Percentiles rank a stretch among this genome's conserved stretches.
Conservation (phyloP, 2,329 filamentous ascomycete species). For the Coniella lustricola region DNA sequence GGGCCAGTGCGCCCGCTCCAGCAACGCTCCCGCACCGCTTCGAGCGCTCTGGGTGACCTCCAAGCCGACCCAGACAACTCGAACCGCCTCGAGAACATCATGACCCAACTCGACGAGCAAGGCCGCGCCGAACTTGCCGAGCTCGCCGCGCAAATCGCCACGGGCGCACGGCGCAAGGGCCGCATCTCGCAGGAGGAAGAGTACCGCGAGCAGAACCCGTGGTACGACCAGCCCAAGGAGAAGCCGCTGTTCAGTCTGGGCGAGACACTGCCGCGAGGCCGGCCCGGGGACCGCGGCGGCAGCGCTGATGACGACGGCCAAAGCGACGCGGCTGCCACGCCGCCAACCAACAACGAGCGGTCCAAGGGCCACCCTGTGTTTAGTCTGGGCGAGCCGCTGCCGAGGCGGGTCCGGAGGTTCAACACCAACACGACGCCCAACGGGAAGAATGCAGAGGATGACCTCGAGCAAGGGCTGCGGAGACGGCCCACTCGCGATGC, state of each 20-base stretch:
- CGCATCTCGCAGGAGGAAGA: conserved; percentile 14
- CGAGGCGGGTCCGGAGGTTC: conserved; percentile 15
- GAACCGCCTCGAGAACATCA: conserved; percentile 3
- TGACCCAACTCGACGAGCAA: conserved; percentile 8
- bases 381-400: conserved; percentile 21
- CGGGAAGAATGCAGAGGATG: conserved; percentile 6
- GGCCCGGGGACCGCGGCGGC: too few relatives aligned
- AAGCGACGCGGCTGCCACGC: background rate
- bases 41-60: conserved; percentile 4
- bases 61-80: conserved; percentile 2
- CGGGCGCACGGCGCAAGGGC: conserved; percentile 4
- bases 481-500: background rate
- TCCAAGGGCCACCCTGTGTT: conserved; percentile 19
- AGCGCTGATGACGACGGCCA: background rate
- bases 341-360: background rate
- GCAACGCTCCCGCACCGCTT: background rate
- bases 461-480: conserved; percentile 9
- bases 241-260: conserved; percentile 23
- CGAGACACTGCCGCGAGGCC: conserved; percentile 18
- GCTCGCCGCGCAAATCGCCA: conserved; percentile 4
- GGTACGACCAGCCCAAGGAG: conserved; percentile 17
- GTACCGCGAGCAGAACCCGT: conserved; percentile 22
- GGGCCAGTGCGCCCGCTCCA: background rate
- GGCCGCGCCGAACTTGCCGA: conserved; percentile 6
- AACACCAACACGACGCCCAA: background rate